phyloP scores from a whole-genome alignment of 768 basidiomycete genomes.

The Pleurotus tuoliensis region DNA sequence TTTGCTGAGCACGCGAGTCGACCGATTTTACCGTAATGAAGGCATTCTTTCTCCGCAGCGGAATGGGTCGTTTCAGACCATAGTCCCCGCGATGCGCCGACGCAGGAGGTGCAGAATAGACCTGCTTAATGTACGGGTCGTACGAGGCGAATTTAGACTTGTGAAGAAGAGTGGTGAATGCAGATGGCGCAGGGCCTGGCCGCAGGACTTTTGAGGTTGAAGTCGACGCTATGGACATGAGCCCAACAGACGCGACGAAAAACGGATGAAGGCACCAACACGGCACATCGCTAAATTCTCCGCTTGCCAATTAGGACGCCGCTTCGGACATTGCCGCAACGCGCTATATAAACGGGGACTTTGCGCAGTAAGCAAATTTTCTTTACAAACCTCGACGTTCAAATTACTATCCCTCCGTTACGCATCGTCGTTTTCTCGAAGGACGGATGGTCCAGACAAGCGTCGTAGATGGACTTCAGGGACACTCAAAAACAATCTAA shows the following conservation, averaged over 20 bases:
- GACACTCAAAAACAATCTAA: constrained; percentile 89
- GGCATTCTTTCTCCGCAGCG: constrained; percentile 58
- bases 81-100: constrained; percentile 76
- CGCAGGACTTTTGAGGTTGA: constrained; percentile 3
- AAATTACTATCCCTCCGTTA: constrained; percentile 72
- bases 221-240: background rate
- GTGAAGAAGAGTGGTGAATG: constrained; percentile 74
- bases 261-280: background rate
- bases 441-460: constrained; percentile 86
- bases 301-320: background rate
- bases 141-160: constrained; percentile 80
- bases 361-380: background rate
- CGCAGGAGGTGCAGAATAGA: constrained; percentile 68
- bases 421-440: constrained; percentile 33
- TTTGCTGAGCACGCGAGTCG: constrained; percentile 72
- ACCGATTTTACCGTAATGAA: constrained; percentile 64
- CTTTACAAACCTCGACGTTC: constrained; percentile 48
- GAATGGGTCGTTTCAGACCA: constrained; percentile 81
- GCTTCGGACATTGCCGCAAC: background rate
- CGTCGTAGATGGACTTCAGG: constrained; percentile 62
- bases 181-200: constrained; percentile 43
- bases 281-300: background rate
- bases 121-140: constrained; percentile 73
- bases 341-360: background rate
- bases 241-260: background rate